A percentile compares a stretch with the other conserved stretches of the same genome.
Conservation (phyloP, 2,329 filamentous ascomycete species). For the Colletotrichum melonis region DNA sequence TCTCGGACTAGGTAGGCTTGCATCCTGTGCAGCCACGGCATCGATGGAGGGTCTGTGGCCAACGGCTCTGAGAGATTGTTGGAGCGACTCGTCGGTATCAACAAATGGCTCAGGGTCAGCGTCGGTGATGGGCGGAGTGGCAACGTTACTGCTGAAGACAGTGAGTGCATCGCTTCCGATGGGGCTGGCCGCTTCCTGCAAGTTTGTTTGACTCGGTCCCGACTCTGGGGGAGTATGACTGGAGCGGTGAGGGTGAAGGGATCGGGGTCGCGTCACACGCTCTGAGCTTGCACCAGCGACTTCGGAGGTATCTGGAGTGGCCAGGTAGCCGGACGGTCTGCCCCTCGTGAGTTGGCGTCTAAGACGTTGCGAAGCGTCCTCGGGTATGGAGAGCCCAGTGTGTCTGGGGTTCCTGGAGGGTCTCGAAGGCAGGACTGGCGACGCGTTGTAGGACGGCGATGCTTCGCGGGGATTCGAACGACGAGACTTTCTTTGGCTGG, state of each 20-base stretch:
- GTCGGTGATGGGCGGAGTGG: slow-evolving; percentile 81
- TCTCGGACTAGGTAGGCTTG: slow-evolving; percentile 93
- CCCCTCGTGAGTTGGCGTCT: slow-evolving; percentile 49
- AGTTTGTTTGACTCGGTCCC: slow-evolving; percentile 49
- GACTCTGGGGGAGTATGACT: slow-evolving; percentile 59
- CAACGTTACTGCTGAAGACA: slow-evolving; percentile 71
- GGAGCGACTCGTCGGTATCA: slow-evolving; percentile 62
- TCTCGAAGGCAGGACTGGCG: slow-evolving; percentile 42
- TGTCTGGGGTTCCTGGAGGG: slow-evolving; percentile 21
- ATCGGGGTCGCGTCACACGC: slow-evolving; percentile 53
- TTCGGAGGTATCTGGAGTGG: slow-evolving; percentile 70
- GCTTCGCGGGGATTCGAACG: slow-evolving; percentile 46
- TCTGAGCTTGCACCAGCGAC: slow-evolving; percentile 43
- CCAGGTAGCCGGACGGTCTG: slow-evolving; percentile 51
- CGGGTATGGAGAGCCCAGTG: slow-evolving; percentile 38
- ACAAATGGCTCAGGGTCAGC: slow-evolving; percentile 73
- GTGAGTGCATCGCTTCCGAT: slow-evolving; percentile 67
- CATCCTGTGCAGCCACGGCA: slow-evolving; percentile 82
- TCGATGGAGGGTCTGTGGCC: slow-evolving; percentile 69
- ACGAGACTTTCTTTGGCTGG: slow-evolving; percentile 45
- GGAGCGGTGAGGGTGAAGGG: slow-evolving; percentile 53
- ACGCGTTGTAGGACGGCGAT: slow-evolving; percentile 47
- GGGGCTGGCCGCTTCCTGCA: slow-evolving; percentile 54
- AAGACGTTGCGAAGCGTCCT: slow-evolving; percentile 51
- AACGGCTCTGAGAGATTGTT: slow-evolving; percentile 57